Percentiles rank a stretch among this genome's conserved stretches.
These are phyloP conservation scores for Neoarthrinium moseri DNA, from an alignment of 2,329 filamentous ascomycete genomes.

Conservation along the genomic window DNA sequence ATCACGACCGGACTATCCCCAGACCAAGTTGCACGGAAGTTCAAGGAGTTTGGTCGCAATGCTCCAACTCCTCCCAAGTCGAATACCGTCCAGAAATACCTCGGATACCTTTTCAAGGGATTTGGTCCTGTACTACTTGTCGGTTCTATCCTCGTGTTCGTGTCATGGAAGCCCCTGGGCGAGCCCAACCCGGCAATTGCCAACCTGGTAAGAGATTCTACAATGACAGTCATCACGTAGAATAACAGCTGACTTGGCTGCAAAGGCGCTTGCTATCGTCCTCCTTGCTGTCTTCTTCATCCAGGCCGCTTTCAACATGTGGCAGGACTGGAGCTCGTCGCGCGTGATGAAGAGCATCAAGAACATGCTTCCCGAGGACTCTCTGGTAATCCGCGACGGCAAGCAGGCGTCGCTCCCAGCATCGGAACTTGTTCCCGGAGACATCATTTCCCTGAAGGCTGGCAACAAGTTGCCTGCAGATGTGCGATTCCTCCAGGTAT, in stretches of 20 bases:
- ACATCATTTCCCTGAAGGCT: conserved; percentile 65
- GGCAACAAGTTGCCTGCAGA: conserved; percentile 76
- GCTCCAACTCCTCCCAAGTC: conserved; percentile 65
- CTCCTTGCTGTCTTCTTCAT: conserved; percentile 68
- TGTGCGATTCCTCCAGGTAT: conserved; percentile 67
- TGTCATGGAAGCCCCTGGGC: conserved; percentile 75
- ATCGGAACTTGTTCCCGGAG: conserved; percentile 67
- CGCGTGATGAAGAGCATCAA: conserved; percentile 79
- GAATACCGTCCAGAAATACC: conserved; percentile 53
- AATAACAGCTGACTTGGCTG: conserved; percentile 2
- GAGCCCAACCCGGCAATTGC: conserved; percentile 62
- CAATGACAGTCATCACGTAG: no score
- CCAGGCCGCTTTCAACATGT: conserved; percentile 68
- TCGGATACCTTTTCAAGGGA: conserved; percentile 74
- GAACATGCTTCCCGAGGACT: conserved; percentile 75
- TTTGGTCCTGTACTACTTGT: conserved; percentile 71
- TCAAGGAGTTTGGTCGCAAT: conserved; percentile 65
- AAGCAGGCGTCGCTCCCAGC: conserved; percentile 47
- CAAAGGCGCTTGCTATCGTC: conserved; percentile 67
- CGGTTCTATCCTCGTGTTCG: conserved; percentile 69
- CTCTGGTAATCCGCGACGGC: conserved; percentile 62
- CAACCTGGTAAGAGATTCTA: conserved; percentile 45
- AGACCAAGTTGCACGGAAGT: conserved; percentile 53
- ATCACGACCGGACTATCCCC: conserved; percentile 56
- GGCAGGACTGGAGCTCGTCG: conserved; percentile 74